Evolutionary conservation across 176 grass and related monocot genomes (phyloP).

Genomic region (Puccinellia tenuiflora): DNA sequence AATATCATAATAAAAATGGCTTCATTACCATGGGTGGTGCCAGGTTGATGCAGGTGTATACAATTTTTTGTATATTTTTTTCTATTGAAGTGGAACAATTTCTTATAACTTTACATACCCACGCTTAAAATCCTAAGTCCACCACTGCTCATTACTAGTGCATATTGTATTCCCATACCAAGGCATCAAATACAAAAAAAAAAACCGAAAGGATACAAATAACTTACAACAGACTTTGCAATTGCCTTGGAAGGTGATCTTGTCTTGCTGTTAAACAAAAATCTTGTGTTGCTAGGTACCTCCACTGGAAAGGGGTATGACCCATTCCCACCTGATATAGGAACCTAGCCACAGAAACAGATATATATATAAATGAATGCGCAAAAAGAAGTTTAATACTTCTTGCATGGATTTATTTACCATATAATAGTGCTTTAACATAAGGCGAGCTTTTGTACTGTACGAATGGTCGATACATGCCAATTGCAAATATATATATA

Average conservation of each 20-base stretch:
- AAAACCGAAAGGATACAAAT: not conserved
- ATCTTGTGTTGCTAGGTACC: slow-evolving; percentile 74
- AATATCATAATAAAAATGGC: slow-evolving; percentile 4
- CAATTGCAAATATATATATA: no score
- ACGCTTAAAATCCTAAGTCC: not conserved
- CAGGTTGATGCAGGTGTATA: not conserved
- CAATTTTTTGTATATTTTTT: not conserved
- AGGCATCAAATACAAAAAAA: slow-evolving; percentile 3
- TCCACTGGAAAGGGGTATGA: slow-evolving; percentile 82
- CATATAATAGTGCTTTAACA: slow-evolving; percentile 4
- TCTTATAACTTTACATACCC: not conserved
- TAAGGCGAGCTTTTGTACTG: not conserved
- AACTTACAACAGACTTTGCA: slow-evolving; percentile 90
- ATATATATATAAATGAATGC: slow-evolving; percentile 18
- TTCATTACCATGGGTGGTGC: not conserved
- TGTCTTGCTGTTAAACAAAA: slow-evolving; percentile 81
- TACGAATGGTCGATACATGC: not conserved
- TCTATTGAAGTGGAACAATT: not conserved
- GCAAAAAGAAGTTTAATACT: not conserved
- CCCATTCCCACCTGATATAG: slow-evolving; percentile 72
- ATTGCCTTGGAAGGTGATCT: slow-evolving; percentile 76
- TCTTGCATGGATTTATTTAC: slow-evolving; percentile 2
- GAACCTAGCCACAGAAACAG: slow-evolving; percentile 52
- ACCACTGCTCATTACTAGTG: not conserved
- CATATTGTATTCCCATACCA: not conserved